Evolutionary conservation across 257 asterid genomes (phyloP), one percentile per base, ranked within the genome.

Genomic region (Nemophila menziesii): DNA sequence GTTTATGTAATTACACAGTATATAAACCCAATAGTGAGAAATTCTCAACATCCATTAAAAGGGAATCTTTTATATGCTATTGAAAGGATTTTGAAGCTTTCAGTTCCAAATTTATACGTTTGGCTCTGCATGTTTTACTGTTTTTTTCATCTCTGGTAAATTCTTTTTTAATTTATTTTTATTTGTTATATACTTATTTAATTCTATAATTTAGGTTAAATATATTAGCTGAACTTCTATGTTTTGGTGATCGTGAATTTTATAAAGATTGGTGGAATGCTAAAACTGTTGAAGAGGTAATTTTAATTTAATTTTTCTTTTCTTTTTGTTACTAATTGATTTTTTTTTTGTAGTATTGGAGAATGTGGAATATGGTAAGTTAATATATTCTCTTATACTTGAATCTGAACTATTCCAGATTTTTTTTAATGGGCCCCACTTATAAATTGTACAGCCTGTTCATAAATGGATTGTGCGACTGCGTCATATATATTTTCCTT

Each of bases 281-380:
- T 53, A 81, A 69, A 67, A 85, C 99, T 16, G 75, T 90, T 44
- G 99, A 85, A 58, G 99, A 90, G 96, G 99, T 81, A 70, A 14
- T 48, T 60, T 26, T 34, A 51, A 63, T 42, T 27, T 24, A 42
- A 21, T 59, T 67, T 43, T 57, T 55, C 56, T 51, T 21, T 50
- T 23, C 52, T 46, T 60, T 57, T 38, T 40, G 77, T 62, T 62
- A 65, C 66, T 56, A 39, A 52, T 45, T 51, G 19, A 38, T 52
- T n/a, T n/a, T n/a, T n/a, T n/a, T n/a, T n/a, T n/a, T n/a, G n/a
- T 82, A 90, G 99, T 90, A 90, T 54, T 90, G 99, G 99, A 82
- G 99, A 70, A 77, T 81, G 94, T 90, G 99, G 99, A 85, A 90
- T 63, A 79, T 90, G 96, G 99, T 90, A 72, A 58, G 95, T 42